Conservation (phyloP, 805 yeast genomes). For the Candida argentea region DNA sequence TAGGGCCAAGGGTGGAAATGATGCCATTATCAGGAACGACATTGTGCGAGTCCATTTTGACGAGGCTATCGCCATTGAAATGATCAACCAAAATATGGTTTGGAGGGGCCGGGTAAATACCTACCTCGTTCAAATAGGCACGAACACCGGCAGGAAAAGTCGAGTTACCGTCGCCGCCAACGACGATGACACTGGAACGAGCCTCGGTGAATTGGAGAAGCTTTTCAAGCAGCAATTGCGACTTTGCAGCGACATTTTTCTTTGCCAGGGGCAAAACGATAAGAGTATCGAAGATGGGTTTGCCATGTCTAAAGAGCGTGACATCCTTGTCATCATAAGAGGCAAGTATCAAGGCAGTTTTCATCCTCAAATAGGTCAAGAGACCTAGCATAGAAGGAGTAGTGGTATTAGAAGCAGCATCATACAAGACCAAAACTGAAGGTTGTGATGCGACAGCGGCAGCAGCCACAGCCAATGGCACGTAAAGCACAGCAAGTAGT, state of each 20-base stretch:
- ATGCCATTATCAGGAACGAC: slow-evolving; percentile 7
- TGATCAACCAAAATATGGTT: slow-evolving; percentile 57
- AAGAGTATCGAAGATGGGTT: slow-evolving; percentile 17
- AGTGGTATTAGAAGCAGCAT: no score
- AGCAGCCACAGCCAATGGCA: no score
- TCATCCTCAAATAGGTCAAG: no score
- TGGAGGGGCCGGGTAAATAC: slow-evolving; percentile 76
- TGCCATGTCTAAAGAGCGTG: slow-evolving; percentile 15
- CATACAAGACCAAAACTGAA: no score
- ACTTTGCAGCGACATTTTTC: slow-evolving; percentile 21
- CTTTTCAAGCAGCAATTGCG: slow-evolving; percentile 19
- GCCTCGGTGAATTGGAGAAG: slow-evolving; percentile 50
- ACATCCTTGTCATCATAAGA: slow-evolving; percentile 12
- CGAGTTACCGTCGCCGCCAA: slow-evolving; percentile 35
- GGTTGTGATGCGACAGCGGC: no score
- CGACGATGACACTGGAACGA: slow-evolving; percentile 69
- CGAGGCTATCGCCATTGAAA: slow-evolving; percentile 31
- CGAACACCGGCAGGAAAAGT: slow-evolving; percentile 38
- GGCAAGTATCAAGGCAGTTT: no score
- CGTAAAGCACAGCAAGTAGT: no score
- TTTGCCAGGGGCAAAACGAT: slow-evolving; percentile 27
- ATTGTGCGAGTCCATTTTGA: slow-evolving; percentile 25
- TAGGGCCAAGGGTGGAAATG: slow-evolving; percentile 2
- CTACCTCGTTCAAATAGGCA: slow-evolving; percentile 65
- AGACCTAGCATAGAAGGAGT: no score